Evolutionary conservation across 2,329 filamentous ascomycete genomes (phyloP).

Genomic region (Aspergillus sp.): DNA sequence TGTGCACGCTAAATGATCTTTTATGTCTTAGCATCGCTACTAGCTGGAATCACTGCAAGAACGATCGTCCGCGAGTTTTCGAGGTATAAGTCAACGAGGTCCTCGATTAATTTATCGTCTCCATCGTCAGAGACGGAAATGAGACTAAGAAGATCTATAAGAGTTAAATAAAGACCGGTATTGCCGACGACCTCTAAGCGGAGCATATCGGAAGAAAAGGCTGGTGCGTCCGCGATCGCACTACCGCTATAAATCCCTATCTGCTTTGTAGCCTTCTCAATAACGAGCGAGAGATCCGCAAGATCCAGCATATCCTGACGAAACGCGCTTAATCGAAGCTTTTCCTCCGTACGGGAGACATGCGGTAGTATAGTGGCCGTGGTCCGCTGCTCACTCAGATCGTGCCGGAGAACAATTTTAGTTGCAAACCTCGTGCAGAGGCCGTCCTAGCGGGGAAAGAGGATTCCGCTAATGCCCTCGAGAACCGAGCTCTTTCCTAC

Average conservation of each 20-base stretch:
- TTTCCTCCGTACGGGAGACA: conserved; percentile 6
- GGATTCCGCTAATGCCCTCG: conserved; percentile 11
- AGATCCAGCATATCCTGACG: conserved; percentile 4
- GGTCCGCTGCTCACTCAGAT: background rate
- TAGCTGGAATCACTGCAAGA: conserved; percentile 37
- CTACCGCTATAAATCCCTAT: conserved; percentile 7
- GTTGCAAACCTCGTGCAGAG: conserved; percentile 32
- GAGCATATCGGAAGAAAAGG: conserved; percentile 44
- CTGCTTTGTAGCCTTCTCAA: conserved; percentile 3
- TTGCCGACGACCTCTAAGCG: conserved; percentile 49
- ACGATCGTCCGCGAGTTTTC: conserved; percentile 35
- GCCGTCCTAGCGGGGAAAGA: background rate
- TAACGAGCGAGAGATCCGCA: conserved; percentile 7
- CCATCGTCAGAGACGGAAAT: conserved; percentile 45
- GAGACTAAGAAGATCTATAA: conserved; percentile 53
- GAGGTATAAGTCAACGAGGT: conserved; percentile 37
- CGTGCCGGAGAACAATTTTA: conserved; percentile 43
- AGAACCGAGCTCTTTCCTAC: conserved; percentile 28
- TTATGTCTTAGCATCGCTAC: conserved; percentile 35
- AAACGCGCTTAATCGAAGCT: conserved; percentile 4
- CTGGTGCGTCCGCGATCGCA: conserved; percentile 6
- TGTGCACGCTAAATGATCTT: conserved; percentile 29
- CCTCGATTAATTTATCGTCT: conserved; percentile 46
- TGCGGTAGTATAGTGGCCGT: conserved; percentile 8
- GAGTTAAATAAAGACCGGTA: conserved; percentile 48